Base-by-base conservation (phyloP, 352 stramenopile genomes). In the Phytophthora parvispora region DNA sequence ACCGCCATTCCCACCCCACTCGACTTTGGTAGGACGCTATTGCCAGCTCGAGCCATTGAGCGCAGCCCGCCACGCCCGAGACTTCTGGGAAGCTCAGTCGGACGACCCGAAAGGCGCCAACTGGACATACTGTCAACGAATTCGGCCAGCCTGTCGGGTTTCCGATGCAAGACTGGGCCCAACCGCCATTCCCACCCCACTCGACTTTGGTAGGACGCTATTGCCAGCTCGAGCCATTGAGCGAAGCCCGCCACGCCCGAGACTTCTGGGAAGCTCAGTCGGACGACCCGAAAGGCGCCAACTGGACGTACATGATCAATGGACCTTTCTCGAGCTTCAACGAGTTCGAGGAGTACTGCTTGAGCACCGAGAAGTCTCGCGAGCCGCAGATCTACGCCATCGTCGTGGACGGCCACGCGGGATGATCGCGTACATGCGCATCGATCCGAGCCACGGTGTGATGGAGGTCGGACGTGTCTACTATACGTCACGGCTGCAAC, bases 61-160 rank as follows among this genome's bases (percentile, higher is more conserved):
- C 1, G 34, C 60, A 18, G 9, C 24, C 34, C 53, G 32, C 38
- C 60, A 74, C 20, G 60, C 53, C 27, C 55, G 52, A 47, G 27
- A 69, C 18, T 45, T 66, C 24, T 74, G 60, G 67, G 53, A 45
- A 1, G 67, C 67, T 18, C 28, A 69, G 22, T 36, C 22, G 16
- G 49, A 72, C 25, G 64, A 74, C 38, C 48, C 43, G 9, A 61
- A 28, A 24, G 67, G 29, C 7, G 16, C 67, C 22, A 51, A 40
- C 27, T 74, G 54, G 60, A 74, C 67, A 15, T 74, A 74, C 20
- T 48, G 36, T 63, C 18, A 74, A 74, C 20, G 60, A 69, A 22
- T 58, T 74, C 25, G 52, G 38, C 2, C 67, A 74, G n/a, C 53
- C 60, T 1, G 48, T 70, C 24, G 67, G 67, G 9, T 28, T 47